A percentile compares a stretch with the other conserved stretches of the same genome.
Conservation (phyloP, 768 basidiomycete genomes). For the Coprinellus micaceus region DNA sequence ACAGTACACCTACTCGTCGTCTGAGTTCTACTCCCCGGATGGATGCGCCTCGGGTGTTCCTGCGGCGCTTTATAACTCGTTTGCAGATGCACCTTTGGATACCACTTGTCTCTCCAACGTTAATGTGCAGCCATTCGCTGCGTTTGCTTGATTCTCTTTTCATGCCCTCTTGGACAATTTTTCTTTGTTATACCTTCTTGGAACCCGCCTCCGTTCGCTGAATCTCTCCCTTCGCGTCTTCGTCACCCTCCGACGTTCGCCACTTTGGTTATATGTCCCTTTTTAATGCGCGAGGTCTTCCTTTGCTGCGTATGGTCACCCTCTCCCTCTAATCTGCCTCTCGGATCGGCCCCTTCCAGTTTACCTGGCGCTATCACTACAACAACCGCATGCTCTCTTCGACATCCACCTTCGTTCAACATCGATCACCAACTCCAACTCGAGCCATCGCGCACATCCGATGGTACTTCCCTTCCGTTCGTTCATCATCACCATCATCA, state of each 20-base stretch:
- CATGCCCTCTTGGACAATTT: not conserved
- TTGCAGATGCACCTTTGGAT: not conserved
- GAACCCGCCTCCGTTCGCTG: not conserved
- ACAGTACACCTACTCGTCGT: not conserved
- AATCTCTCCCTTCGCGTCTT: too few relatives aligned
- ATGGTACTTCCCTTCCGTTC: too few relatives aligned
- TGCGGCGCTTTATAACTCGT: not conserved
- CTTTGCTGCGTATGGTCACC: too few relatives aligned
- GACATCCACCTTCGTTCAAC: not conserved
- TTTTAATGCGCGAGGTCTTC: too few relatives aligned
- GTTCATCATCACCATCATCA: too few relatives aligned
- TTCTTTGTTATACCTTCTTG: not conserved
- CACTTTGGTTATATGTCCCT: too few relatives aligned
- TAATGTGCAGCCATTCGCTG: conserved; percentile 5
- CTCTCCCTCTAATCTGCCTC: too few relatives aligned
- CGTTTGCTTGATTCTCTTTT: conserved; percentile 3
- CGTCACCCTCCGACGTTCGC: too few relatives aligned
- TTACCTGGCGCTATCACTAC: too few relatives aligned
- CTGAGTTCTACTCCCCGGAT: not conserved
- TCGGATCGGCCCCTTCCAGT: too few relatives aligned
- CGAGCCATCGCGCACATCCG: too few relatives aligned
- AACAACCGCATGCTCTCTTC: not conserved
- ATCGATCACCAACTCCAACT: too few relatives aligned
- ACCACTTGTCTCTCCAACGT: not conserved
- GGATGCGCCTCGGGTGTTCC: not conserved